Evolutionary conservation across 148 eudicot genomes (phyloP).

Genomic region (Chenopodium formosanum): DNA sequence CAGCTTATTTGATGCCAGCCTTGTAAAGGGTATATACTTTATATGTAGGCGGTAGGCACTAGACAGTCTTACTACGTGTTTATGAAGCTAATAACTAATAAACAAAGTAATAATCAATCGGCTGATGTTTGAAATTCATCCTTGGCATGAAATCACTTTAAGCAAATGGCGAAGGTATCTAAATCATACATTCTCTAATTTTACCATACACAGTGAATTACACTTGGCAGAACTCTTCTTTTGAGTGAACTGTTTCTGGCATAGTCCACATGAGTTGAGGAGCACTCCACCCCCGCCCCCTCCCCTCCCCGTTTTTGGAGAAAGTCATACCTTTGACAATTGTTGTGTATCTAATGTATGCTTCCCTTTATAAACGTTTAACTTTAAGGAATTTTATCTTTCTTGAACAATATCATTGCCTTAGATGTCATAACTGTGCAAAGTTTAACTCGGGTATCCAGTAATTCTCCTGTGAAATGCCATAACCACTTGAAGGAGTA

Average conservation of each 20-base stretch:
- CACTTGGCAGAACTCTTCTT: not conserved
- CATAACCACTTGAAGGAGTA: not conserved
- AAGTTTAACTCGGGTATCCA: not conserved
- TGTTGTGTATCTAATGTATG: not conserved
- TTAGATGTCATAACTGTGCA: not conserved
- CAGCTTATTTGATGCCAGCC: not conserved
- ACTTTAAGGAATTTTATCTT: not conserved
- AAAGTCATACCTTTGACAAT: not conserved
- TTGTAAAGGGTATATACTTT: not conserved
- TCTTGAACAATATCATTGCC: too few species aligned
- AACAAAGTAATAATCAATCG: not conserved
- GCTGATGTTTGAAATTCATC: not conserved
- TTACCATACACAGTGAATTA: not conserved
- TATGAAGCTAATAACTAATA: not conserved
- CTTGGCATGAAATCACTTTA: not conserved
- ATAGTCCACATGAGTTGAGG: not conserved
- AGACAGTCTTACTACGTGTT: not conserved
- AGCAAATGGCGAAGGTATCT: not conserved
- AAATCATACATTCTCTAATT: not conserved
- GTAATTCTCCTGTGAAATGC: not conserved
- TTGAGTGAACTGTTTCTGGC: not conserved
- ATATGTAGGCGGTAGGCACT: not conserved
- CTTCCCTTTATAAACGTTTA: not conserved
- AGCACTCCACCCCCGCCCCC: not conserved
- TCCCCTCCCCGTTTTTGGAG: not conserved